phyloP scores from a whole-genome alignment of 371 early-diverging fungal genomes.

The Apophysomyces sp. region DNA sequence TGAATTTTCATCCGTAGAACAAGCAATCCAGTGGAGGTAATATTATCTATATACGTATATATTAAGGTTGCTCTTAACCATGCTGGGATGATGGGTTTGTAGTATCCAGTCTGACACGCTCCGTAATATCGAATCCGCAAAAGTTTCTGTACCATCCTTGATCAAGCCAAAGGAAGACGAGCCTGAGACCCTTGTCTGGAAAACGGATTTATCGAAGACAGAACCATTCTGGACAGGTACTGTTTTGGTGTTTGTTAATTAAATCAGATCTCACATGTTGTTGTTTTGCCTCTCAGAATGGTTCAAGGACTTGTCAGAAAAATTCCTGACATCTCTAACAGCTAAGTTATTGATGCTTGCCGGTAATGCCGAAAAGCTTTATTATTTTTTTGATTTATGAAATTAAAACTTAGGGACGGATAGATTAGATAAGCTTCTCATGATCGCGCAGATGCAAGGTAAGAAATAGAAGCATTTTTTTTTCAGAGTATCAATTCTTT shows the following conservation, averaged over 20 bases:
- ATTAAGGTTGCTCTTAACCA: neutral
- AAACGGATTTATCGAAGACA: slow-evolving; percentile 70
- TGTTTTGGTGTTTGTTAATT: slow-evolving; percentile 10
- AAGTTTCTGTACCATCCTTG: slow-evolving; percentile 73
- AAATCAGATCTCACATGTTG: neutral
- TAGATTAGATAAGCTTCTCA: slow-evolving; percentile 87
- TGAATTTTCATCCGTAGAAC: slow-evolving; percentile 53
- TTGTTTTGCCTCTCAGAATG: slow-evolving; percentile 54
- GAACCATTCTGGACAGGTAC: slow-evolving; percentile 78
- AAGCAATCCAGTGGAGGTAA: slow-evolving; percentile 74
- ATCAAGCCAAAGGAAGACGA: slow-evolving; percentile 12
- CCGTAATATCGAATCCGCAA: slow-evolving; percentile 69
- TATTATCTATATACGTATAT: neutral
- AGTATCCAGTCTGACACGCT: slow-evolving; percentile 65
- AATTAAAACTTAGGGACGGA: slow-evolving; percentile 62
- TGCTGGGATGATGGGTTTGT: no score
- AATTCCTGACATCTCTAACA: slow-evolving; percentile 70
- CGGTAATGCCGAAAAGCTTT: slow-evolving; percentile 23
- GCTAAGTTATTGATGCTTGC: slow-evolving; percentile 87
- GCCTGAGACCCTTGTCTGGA: slow-evolving; percentile 53
- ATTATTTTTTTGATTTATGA: neutral
- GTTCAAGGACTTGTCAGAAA: slow-evolving; percentile 81
- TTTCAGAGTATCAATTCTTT: neutral
- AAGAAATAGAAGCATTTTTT: slow-evolving; percentile 15
- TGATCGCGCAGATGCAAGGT: slow-evolving; percentile 97